phyloP scores from a whole-genome alignment of 208 protist species.

The Novymonas esmeraldas region DNA sequence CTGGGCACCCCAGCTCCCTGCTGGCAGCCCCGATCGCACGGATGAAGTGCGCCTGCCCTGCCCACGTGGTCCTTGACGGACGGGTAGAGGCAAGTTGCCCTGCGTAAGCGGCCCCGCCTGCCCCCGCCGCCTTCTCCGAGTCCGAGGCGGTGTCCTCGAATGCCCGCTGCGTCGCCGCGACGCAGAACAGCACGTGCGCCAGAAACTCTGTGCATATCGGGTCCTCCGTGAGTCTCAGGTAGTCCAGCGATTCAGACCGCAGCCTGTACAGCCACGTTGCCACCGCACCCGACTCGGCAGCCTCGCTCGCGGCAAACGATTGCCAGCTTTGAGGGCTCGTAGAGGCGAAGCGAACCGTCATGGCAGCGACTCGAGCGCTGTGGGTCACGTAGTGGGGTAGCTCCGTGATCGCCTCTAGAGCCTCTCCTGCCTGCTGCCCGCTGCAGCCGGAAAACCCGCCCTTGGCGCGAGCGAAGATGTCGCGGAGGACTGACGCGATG shows the following conservation, averaged over 20 bases:
- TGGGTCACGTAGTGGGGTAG: slow-evolving; percentile 24
- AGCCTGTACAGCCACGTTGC: slow-evolving; percentile 19
- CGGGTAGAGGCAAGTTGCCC: neutral
- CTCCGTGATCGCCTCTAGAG: slow-evolving; percentile 20
- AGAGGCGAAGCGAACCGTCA: slow-evolving; percentile 20
- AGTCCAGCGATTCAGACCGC: slow-evolving; percentile 24
- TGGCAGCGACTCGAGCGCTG: slow-evolving; percentile 17
- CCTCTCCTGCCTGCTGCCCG: slow-evolving; percentile 9
- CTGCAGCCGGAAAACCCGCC: slow-evolving; percentile 13
- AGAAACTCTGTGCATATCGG: slow-evolving; percentile 18
- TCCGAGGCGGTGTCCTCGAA: slow-evolving; percentile 23
- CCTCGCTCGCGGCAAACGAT: slow-evolving; percentile 11
- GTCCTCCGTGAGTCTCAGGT: slow-evolving; percentile 14
- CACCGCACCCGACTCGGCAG: slow-evolving; percentile 1
- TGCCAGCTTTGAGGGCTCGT: slow-evolving; percentile 13
- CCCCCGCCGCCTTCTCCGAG: neutral
- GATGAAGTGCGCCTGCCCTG: slow-evolving; percentile 4
- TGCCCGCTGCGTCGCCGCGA: slow-evolving; percentile 19
- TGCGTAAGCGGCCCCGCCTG: neutral
- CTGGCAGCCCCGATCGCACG: neutral
- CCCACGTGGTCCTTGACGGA: neutral
- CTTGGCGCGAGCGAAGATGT: slow-evolving; percentile 10
- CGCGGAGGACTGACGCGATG: slow-evolving; percentile 18
- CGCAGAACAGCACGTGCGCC: slow-evolving; percentile 24
- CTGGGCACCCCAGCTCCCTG: slow-evolving; percentile 5